Conservation (phyloP, 306 rosid genomes). For the Glycine latifolia region DNA sequence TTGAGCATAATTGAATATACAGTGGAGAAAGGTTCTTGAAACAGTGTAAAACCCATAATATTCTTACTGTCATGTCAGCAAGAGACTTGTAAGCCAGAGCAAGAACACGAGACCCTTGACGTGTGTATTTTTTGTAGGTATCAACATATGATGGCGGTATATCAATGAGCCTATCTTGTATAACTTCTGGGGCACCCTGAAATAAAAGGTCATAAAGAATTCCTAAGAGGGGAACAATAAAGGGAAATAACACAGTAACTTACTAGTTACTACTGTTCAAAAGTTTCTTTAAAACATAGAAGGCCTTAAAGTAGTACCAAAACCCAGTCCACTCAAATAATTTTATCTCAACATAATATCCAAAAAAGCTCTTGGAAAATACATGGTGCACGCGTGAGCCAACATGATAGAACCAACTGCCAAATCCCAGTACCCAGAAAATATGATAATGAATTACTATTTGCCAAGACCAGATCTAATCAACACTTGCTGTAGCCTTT, state of each 20-base stretch:
- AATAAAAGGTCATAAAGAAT: constrained; percentile 32
- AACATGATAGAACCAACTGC: constrained; percentile 18
- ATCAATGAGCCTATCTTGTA: constrained; percentile 86
- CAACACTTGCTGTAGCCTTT: background rate
- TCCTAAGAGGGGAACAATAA: constrained; percentile 32
- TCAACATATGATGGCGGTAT: constrained; percentile 82
- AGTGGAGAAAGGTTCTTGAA: constrained; percentile 6
- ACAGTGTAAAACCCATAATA: constrained; percentile 26
- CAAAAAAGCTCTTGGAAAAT: constrained; percentile 20
- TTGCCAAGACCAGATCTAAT: background rate
- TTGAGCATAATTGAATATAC: constrained; percentile 17
- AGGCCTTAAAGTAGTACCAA: background rate
- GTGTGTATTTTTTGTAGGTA: constrained; percentile 86
- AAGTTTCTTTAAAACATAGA: constrained; percentile 11
- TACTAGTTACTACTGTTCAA: background rate
- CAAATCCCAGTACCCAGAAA: constrained; percentile 1
- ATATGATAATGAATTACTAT: background rate
- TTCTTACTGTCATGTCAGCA: constrained; percentile 94
- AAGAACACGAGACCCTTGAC: constrained; percentile 99
- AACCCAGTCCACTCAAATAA: constrained; percentile 8
- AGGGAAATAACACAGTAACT: constrained; percentile 25
- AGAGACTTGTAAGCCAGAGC: constrained; percentile 96
- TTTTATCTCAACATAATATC: constrained; percentile 1
- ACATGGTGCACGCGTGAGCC: background rate
- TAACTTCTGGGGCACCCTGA: constrained; percentile 99